Base-by-base conservation (phyloP, 176 grass and related monocot species). In the Alopecurus myosuroides region DNA sequence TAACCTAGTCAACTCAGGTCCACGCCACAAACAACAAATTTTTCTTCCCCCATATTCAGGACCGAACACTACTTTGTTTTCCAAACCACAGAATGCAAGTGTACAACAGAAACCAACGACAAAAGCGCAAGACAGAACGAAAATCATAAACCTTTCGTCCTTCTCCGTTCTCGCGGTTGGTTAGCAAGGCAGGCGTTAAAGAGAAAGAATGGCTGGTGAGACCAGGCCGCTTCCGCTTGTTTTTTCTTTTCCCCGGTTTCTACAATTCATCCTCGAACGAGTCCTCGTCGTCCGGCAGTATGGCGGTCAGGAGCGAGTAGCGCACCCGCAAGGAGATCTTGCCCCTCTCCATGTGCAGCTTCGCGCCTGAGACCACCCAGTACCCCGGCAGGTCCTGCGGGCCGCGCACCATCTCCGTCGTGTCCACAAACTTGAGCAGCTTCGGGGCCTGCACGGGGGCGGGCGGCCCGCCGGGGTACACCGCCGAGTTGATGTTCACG, bases 291-390 rank as follows among this genome's bases (percentile, higher is more conserved):
- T 98, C 97, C 0, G 83, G 56, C 44, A 98, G 26, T 51, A 92
- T 86, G 60, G 89, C 91, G 3, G 93, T 95, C 81, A 98, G 42
- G 66, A 96, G 85, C 1, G 97, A 94, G 63, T 96, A 96, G 11
- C 84, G 94, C 42, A 98, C 91, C 48, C 93, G 84, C 50, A 98
- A 61, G 0, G 97, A 96, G 23, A 98, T 98, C 88, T 94, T 98
- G 45, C 93, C 88, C 49, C 89, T 94, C 89, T 96, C 93, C 22
- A 98, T 81, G 72, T 95, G 86, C 37, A 98, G 83, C 86, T 94
- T 98, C 40, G 93, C 97, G 13, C 93, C 93, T 36, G 97, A 98
- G 81, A 98, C 93, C 14, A 92, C 91, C 97, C 97, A 98, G 41
- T 98, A 96, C 9, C 97, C 97, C 0, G 97, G 97, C 51, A 81